Conservation (phyloP, 129 eudicot species). For the Scalesia atractyloides region DNA sequence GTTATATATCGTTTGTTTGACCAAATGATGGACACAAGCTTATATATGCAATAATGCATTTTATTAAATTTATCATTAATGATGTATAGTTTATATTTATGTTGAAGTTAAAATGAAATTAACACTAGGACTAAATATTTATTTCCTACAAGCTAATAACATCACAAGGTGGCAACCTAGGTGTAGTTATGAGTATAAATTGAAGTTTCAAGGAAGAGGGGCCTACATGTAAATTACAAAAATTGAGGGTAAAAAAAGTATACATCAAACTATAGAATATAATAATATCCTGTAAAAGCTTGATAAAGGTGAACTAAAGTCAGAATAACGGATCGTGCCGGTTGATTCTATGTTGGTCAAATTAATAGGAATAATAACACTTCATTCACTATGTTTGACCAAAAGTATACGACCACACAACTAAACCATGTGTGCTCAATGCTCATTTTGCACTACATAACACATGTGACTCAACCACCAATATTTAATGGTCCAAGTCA, state of each 20-base stretch:
- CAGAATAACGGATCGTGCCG: conserved; percentile 9
- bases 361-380: conserved; percentile 12
- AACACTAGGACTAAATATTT: neutral
- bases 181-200: conserved; percentile 9
- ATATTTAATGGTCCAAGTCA: conserved; percentile 13
- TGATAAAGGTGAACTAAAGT: conserved; percentile 10
- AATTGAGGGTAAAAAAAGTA: neutral
- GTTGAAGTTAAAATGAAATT: neutral
- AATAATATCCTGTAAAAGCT: neutral
- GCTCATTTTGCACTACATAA: conserved; percentile 15
- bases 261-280: neutral
- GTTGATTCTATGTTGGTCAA: conserved; percentile 26
- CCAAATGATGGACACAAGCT: too few relatives aligned
- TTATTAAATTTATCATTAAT: too few relatives aligned
- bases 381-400: conserved; percentile 40
- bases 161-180: conserved; percentile 19
- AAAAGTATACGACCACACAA: conserved; percentile 7
- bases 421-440: conserved; percentile 29
- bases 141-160: conserved; percentile 12
- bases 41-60: too few relatives aligned
- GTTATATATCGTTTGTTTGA: too few relatives aligned
- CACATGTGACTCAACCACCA: conserved; percentile 38
- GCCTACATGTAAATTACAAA: conserved; percentile 5
- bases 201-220: conserved; percentile 2
- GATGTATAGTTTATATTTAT: neutral